These are phyloP conservation scores for Lentinus tigrinus DNA, from an alignment of 768 basidiomycete genomes.

Conservation along the genomic window DNA sequence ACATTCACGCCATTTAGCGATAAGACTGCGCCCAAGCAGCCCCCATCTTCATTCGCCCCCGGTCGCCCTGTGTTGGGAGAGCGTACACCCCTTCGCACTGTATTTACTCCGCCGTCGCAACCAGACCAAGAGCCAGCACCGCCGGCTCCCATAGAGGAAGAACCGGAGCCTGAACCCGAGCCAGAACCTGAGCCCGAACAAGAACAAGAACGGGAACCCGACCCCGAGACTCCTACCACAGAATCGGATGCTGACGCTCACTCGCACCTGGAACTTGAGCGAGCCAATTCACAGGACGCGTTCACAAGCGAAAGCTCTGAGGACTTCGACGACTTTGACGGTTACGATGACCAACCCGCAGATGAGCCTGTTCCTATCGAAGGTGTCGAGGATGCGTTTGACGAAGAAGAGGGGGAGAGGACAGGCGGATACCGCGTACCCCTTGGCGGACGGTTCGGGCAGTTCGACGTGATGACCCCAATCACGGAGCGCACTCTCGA, in stretches of 20 bases:
- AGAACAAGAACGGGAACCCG: neutral
- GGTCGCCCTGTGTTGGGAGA: constrained; percentile 14
- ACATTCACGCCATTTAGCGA: constrained; percentile 42
- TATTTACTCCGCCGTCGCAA: constrained; percentile 13
- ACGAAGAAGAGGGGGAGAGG: constrained; percentile 23
- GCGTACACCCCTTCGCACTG: constrained; percentile 23
- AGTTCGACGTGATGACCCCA: constrained; percentile 94
- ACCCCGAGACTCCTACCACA: constrained; percentile 10
- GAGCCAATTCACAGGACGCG: constrained; percentile 3
- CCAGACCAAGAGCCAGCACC: constrained; percentile 27
- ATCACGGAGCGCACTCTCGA: constrained; percentile 95
- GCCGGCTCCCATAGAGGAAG: constrained; percentile 24
- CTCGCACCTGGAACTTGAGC: constrained; percentile 9
- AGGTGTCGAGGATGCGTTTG: neutral
- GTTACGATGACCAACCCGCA: neutral
- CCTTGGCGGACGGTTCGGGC: constrained; percentile 73
- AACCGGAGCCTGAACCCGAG: constrained; percentile 30
- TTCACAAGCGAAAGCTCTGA: constrained; percentile 17
- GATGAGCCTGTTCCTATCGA: constrained; percentile 6
- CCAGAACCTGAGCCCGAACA: constrained; percentile 6
- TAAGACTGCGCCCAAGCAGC: constrained; percentile 2
- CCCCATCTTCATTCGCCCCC: constrained; percentile 1
- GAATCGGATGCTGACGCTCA: constrained; percentile 8
- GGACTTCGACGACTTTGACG: constrained; percentile 11
- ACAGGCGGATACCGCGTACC: constrained; percentile 38